phyloP scores from a whole-genome alignment of 208 protist species.

The Wallacemonas rigidus region DNA sequence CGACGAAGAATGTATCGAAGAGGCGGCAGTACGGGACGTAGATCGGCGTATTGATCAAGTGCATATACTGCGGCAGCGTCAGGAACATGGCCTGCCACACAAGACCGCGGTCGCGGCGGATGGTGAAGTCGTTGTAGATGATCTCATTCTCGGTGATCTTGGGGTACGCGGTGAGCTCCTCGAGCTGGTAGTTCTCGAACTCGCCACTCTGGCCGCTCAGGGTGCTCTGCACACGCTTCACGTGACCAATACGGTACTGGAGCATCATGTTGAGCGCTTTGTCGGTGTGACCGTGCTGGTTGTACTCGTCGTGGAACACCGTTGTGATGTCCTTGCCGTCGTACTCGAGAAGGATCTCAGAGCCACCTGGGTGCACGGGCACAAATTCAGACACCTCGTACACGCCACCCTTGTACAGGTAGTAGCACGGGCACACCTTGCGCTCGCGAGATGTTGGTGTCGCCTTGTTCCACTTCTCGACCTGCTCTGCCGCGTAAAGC shows the following conservation, averaged over 20 bases:
- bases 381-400: slow-evolving; percentile 86
- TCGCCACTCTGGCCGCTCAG: slow-evolving; percentile 8
- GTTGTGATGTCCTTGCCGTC: slow-evolving; percentile 44
- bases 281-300: slow-evolving; percentile 48
- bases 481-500: slow-evolving; percentile 25
- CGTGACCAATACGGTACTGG: slow-evolving; percentile 43
- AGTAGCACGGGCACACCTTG: slow-evolving; percentile 28
- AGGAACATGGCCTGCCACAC: slow-evolving; percentile 53
- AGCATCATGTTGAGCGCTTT: slow-evolving; percentile 52
- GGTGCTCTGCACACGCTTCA: slow-evolving; percentile 17
- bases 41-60: slow-evolving; percentile 46
- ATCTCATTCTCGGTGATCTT: slow-evolving; percentile 44
- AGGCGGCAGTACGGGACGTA: slow-evolving; percentile 49
- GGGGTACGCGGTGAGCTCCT: slow-evolving; percentile 55
- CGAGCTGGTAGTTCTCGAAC: slow-evolving; percentile 31
- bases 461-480: slow-evolving; percentile 17
- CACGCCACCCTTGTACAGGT: slow-evolving; percentile 58
- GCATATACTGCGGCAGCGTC: slow-evolving; percentile 42
- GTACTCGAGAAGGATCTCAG: slow-evolving; percentile 46
- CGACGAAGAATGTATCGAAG: slow-evolving; percentile 40
- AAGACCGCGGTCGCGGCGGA: slow-evolving; percentile 41
- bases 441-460: slow-evolving; percentile 5
- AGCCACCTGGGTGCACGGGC: slow-evolving; percentile 73
- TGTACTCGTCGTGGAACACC: slow-evolving; percentile 54
- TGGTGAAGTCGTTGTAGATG: slow-evolving; percentile 53